phyloP scores from a whole-genome alignment of 2,329 filamentous ascomycete species.

The Hymenoscyphus linearis region DNA sequence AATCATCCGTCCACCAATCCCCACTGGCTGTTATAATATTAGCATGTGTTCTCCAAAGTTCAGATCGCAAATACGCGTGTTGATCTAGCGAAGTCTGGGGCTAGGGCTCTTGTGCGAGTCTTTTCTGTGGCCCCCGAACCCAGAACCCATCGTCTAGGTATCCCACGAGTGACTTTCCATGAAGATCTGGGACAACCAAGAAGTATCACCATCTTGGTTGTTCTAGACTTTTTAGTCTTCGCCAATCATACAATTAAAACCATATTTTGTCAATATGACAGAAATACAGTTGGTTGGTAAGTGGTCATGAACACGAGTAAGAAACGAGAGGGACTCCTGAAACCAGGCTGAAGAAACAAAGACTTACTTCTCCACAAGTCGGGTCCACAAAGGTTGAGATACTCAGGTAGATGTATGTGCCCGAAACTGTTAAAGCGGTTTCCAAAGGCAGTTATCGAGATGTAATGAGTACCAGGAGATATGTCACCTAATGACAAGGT shows the following conservation, averaged over 20 bases:
- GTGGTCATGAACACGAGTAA: neutral
- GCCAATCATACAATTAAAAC: neutral
- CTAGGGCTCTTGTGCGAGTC: neutral
- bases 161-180: neutral
- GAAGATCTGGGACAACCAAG: neutral
- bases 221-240: neutral
- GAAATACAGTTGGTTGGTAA: neutral
- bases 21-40: conserved; percentile 14
- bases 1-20: conserved; percentile 23
- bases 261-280: neutral
- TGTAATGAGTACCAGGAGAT: conserved; percentile 12
- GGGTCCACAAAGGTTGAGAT: conserved; percentile 21
- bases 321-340: neutral
- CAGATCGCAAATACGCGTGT: neutral
- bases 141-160: neutral
- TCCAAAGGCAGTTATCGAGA: conserved; percentile 26
- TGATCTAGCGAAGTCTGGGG: neutral
- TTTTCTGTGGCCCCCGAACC: neutral
- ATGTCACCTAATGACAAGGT: conserved; percentile 19
- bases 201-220: neutral
- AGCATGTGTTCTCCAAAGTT: neutral
- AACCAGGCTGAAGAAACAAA: neutral
- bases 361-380: conserved; percentile 26
- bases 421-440: conserved; percentile 31
- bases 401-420: conserved; percentile 25